A percentile compares a stretch with the other conserved stretches of the same genome.
phyloP scores from a whole-genome alignment of 305 asterid genomes.

The Fraxinus xanthoxyloides region DNA sequence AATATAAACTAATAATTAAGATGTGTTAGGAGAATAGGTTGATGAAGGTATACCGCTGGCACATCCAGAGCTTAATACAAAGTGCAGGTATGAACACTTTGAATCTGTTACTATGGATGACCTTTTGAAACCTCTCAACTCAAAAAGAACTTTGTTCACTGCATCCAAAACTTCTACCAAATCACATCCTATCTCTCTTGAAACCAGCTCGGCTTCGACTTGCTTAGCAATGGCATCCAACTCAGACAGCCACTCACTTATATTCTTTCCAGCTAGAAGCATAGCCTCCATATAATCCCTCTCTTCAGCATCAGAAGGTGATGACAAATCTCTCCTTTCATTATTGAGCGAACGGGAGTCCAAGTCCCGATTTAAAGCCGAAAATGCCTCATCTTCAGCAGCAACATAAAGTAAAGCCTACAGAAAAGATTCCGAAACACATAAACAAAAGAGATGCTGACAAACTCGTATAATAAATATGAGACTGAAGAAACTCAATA shows the following conservation, averaged over 20 bases:
- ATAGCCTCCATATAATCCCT: slow-evolving; percentile 59
- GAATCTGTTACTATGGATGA: slow-evolving; percentile 67
- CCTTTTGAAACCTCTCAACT: slow-evolving; percentile 76
- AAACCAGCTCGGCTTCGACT: slow-evolving; percentile 83
- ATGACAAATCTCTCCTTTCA: slow-evolving; percentile 49
- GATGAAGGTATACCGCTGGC: slow-evolving; percentile 64
- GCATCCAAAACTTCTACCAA: slow-evolving; percentile 81
- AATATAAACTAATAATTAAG: background rate
- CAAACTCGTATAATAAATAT: background rate
- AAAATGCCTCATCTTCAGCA: slow-evolving; percentile 81
- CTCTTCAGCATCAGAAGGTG: slow-evolving; percentile 35
- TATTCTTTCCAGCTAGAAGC: slow-evolving; percentile 73
- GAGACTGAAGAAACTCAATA: slow-evolving; percentile 2
- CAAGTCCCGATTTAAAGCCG: slow-evolving; percentile 63
- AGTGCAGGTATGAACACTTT: slow-evolving; percentile 78
- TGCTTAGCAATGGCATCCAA: slow-evolving; percentile 75
- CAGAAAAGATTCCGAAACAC: slow-evolving; percentile 5
- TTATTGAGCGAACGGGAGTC: slow-evolving; percentile 51
- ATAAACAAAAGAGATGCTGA: background rate
- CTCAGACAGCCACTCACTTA: slow-evolving; percentile 72
- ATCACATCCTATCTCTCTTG: slow-evolving; percentile 82
- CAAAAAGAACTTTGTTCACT: slow-evolving; percentile 71
- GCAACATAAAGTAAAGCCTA: slow-evolving; percentile 83
- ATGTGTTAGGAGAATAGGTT: background rate
- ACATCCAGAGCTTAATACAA: slow-evolving; percentile 70